Evolutionary conservation across 805 yeast genomes (phyloP), one percentile per base, ranked within the genome.

Genomic region (Maudiozyma saulgeensis): DNA sequence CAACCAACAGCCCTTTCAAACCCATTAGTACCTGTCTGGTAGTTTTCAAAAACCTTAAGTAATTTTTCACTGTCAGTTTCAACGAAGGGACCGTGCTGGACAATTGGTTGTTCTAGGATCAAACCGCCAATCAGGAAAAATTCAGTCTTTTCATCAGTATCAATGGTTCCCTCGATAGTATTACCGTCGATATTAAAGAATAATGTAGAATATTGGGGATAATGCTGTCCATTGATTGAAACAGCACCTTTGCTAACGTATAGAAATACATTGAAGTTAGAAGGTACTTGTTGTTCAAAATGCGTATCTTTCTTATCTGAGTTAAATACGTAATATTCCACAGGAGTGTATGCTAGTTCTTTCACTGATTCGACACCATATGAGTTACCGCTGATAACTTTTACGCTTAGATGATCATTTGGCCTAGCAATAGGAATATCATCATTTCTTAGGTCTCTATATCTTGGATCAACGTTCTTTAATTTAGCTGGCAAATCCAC

Each of bases 61-160:
- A 89, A 82, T 53, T 78, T 79, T 47, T 80, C 84, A 48, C 74
- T 73, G 21, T 83, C 69, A 7, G 85, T 78, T 53, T 86, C 91
- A 18, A 89, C 96, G 62, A 89, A 90, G 13, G 96, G 96, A 16
- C 96, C 96, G 62, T 88, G 83, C 62, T 89, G 96, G 32, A 87
- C 84, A 49, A 84, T 74, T 16, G 80, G 78, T 69, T 88, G 96
- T 56, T 86, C 77, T 49, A 87, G 69, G 19, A 77, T 76, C 62
- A 84, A 67, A 50, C 96, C 96, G 32, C 88, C 93, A 53, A 87
- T 71, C n/a, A 87, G 54, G 4, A 84, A 81, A 60, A 87, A 81
- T 56, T 82, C 80, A 2, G 87, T 68, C n/a, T 41, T 15, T 34
- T 69, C 71, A 26, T 51, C 54, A 6, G 57, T 46, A 9, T 74